Conservation (phyloP, 768 basidiomycete genomes). For the Kwoniella dendrophila region DNA sequence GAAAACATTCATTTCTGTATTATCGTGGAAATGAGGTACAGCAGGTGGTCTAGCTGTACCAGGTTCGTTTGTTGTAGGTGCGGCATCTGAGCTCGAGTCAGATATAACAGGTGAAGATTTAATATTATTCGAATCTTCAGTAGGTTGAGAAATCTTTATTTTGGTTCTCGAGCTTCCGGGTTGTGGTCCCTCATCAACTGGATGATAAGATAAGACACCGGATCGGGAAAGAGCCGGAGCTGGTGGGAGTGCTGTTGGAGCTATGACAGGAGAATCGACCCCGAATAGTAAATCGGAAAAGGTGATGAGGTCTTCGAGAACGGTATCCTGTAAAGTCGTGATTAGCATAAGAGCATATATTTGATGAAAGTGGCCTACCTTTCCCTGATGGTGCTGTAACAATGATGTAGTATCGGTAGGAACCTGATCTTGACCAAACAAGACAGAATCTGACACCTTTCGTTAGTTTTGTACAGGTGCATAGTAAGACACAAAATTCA, state of each 20-base stretch:
- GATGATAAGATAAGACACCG: constrained; percentile 39
- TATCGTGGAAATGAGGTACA: constrained; percentile 7
- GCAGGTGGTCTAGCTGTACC: constrained; percentile 11
- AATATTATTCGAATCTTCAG: not conserved
- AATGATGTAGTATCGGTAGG: constrained; percentile 76
- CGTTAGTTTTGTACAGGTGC: not conserved
- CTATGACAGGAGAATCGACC: constrained; percentile 26
- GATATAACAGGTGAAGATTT: constrained; percentile 1
- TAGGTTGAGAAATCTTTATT: constrained; percentile 30
- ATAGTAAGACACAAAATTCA: not conserved
- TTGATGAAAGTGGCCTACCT: constrained; percentile 60
- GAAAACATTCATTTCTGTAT: constrained; percentile 49
- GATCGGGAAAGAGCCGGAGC: constrained; percentile 38
- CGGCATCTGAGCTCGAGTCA: constrained; percentile 3
- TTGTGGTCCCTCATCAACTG: constrained; percentile 35
- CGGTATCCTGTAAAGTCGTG: constrained; percentile 60
- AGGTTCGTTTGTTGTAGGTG: constrained; percentile 9
- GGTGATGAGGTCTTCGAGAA: constrained; percentile 84
- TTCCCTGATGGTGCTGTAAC: constrained; percentile 71
- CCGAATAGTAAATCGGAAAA: constrained; percentile 61
- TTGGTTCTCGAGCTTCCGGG: constrained; percentile 43
- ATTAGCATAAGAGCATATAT: not conserved
- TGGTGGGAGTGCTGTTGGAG: constrained; percentile 33
- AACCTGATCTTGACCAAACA: constrained; percentile 90
- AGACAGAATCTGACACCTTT: constrained; percentile 60